Base-by-base conservation (phyloP, 768 basidiomycete species). In the Neoboletus brunneissimus region DNA sequence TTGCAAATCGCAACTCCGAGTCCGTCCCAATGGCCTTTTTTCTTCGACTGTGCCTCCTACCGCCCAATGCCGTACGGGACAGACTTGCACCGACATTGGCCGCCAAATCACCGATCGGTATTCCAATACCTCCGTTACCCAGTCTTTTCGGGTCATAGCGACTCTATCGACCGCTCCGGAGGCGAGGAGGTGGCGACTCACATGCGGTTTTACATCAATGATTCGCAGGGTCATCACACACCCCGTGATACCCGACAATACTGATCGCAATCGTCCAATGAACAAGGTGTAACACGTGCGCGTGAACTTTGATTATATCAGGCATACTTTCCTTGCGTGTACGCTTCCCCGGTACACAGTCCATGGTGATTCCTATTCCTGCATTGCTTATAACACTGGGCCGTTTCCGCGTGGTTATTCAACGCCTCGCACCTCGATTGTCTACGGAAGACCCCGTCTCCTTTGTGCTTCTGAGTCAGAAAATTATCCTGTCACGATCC, bases 281-380 rank as follows among this genome's bases (percentile, higher is more conserved):
- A 81, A 81, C 77, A 73, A 77, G 76, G 75, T 79, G 75, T 77
- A 76, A 69, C 66, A 71, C 2, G 25, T 25, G 25, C 2, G 5
- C 65, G 65, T 67, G 77, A 77, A 81, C 76, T 75, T 72, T 75
- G 77, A 70, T 74, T 72, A 73, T 72, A 57, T 64, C 56, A 60
- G 61, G 67, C 56, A 53, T 62, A 43, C 54, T 48, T 56, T 47
- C 53, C 40, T 53, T 38, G 40, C 54, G 61, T 51, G 57, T 60
- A 94, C 53, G 55, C 59, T 37, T 54, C n/a, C 57, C 41, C 56
- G 56, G 52, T 46, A 53, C 43, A 54, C 45, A 55, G 55, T 55
- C 38, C 32, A 43, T 62, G 52, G 52, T 59, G 57, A 62, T 35
- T 47, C 53, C 41, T 59, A 56, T 51, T 53, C 41, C 55, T 55